Evolutionary conservation across 2,329 filamentous ascomycete species (phyloP).

Genomic region (Aspergillus uvarum): DNA sequence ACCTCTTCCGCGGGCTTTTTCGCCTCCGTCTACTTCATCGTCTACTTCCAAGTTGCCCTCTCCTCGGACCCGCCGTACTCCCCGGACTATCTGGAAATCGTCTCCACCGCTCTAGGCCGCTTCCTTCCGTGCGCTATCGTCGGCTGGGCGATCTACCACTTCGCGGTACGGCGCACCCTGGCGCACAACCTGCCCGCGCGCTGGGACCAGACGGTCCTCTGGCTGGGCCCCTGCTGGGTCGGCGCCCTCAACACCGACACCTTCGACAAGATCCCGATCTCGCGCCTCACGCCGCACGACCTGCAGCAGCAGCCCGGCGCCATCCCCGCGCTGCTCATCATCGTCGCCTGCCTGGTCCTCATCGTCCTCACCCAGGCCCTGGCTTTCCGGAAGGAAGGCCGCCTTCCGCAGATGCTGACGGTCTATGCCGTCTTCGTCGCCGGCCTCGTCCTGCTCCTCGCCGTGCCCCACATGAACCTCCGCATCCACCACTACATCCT

Average conservation of each 20-base stretch:
- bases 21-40: conserved; percentile 52
- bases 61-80: conserved; percentile 59
- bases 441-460: conserved; percentile 49
- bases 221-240: conserved; percentile 61
- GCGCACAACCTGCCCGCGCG: conserved; percentile 52
- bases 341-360: conserved; percentile 51
- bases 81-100: conserved; percentile 54
- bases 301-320: conserved; percentile 61
- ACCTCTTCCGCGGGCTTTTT: conserved; percentile 59
- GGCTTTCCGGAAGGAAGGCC: conserved; percentile 57
- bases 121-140: conserved; percentile 61
- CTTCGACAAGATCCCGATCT: conserved; percentile 62
- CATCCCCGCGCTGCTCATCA: conserved; percentile 55
- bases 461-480: conserved; percentile 57
- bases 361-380: conserved; percentile 58
- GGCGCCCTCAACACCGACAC: conserved; percentile 63
- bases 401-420: conserved; percentile 48
- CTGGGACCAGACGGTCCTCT: conserved; percentile 60
- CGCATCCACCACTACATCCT: conserved; percentile 67
- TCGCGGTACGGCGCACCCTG: conserved; percentile 52
- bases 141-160: conserved; percentile 57
- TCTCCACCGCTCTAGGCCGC: conserved; percentile 57
- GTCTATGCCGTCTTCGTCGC: conserved; percentile 48
- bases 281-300: conserved; percentile 62
- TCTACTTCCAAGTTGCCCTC: conserved; percentile 62